phyloP scores from a whole-genome alignment of 1,284 basidiomycete species.

The Earliella scabrosa region DNA sequence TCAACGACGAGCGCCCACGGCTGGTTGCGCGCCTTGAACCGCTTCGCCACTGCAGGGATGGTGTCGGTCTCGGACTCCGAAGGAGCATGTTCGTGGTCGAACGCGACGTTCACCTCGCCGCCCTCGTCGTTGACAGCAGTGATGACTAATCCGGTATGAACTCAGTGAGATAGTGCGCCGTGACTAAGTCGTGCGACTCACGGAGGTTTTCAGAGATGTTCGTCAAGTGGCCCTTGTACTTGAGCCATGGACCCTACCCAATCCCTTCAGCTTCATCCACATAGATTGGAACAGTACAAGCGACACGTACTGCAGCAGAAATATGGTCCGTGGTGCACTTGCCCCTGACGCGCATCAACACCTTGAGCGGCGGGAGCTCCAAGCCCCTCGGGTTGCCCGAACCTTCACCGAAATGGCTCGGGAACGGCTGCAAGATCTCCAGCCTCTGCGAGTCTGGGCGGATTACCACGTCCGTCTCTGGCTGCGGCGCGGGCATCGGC shows the following conservation, averaged over 20 bases:
- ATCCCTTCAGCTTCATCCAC: background rate
- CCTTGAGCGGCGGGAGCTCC: slow-evolving; percentile 84
- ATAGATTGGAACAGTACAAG: slow-evolving; percentile 5
- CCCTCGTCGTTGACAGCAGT: slow-evolving; percentile 92
- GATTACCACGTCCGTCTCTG: slow-evolving; percentile 84
- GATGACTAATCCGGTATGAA: slow-evolving; percentile 49
- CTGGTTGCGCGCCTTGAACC: slow-evolving; percentile 79
- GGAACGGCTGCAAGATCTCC: slow-evolving; percentile 89
- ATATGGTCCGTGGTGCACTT: slow-evolving; percentile 99
- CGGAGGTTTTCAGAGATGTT: slow-evolving; percentile 97
- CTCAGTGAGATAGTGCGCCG: slow-evolving; percentile 40
- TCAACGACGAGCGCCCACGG: slow-evolving; percentile 97
- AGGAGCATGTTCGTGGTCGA: slow-evolving; percentile 64
- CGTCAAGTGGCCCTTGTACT: slow-evolving; percentile 96
- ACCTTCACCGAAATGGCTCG: slow-evolving; percentile 70
- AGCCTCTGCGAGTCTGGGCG: slow-evolving; percentile 83
- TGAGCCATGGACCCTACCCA: slow-evolving; percentile 90
- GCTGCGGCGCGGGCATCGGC: slow-evolving; percentile 76
- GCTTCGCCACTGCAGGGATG: slow-evolving; percentile 89
- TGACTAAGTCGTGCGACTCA: slow-evolving; percentile 47
- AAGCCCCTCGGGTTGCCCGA: slow-evolving; percentile 55
- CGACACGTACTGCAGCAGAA: slow-evolving; percentile 78
- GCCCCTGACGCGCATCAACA: slow-evolving; percentile 90
- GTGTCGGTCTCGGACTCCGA: slow-evolving; percentile 68
- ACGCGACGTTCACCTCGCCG: slow-evolving; percentile 88